Evolutionary conservation across 2,329 filamentous ascomycete species (phyloP), one percentile per base, ranked within the genome.

Genomic region (Colletotrichum lentis): DNA sequence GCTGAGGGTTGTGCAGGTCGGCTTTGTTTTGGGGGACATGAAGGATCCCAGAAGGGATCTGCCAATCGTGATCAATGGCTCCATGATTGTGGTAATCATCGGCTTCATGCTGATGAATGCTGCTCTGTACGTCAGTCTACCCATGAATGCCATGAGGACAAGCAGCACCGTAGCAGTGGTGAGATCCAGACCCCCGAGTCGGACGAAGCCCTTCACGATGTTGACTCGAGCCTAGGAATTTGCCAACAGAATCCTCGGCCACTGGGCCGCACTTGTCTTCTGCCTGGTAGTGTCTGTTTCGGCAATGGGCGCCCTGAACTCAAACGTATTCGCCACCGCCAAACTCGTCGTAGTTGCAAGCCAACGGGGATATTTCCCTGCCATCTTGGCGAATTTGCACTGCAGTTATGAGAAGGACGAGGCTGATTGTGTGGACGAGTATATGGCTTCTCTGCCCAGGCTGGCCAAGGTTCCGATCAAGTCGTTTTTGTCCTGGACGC

Each of bases 251-350:
- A 71, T 79, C 11, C 72, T 83, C n/a, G 78, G 79, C 4, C 70
- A 71, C 22, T 75, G 75, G 69, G 80, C 77, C 63, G 79, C 76
- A 10, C 74, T 83, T 52, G 67, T 79, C 44, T 77, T 81, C 66
- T 80, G 79, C 6, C 65, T 79, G 43, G 73, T 80, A 1, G 79
- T 82, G 20, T 79, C 76, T 39, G 70, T 80, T 20, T 81, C 79
- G 27, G 80, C 79, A 61, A 77, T 79, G 60, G 80, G 81, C 2
- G 78, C 78, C 12, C 76, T 82, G 24, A 81, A 80, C 47, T 78
- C 79, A 64, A 83, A 81, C 64, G 74, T 82, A 55, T 84, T 84
- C 73, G 76, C 81, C 18, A 77, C 78, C 3, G 78, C 80, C 44
- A 79, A 79, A 69, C 75, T 83, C 41, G 79, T 75, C 46, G 77